Base-by-base conservation (phyloP, 2,329 filamentous ascomycete genomes). In the Dothideomycetes sp. region DNA sequence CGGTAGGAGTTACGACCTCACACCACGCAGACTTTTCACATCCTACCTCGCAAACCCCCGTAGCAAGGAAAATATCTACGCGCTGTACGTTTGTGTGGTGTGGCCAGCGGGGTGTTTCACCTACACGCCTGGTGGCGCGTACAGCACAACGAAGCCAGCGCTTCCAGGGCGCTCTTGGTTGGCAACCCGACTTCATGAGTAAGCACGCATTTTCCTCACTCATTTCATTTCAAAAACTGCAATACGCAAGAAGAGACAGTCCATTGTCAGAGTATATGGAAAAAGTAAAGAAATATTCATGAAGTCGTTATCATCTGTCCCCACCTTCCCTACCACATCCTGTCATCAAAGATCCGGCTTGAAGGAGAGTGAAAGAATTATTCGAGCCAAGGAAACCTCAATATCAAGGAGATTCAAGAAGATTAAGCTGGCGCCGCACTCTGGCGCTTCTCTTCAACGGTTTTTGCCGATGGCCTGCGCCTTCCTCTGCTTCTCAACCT, bases 401-500 rank as follows among this genome's bases (percentile, higher is more conserved):
- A n/a, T n/a, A n/a, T n/a, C n/a, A n/a, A n/a, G n/a, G n/a, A n/a
- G n/a, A n/a, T n/a, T n/a, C n/a, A n/a, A n/a, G n/a, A n/a, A n/a
- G n/a, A n/a, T n/a, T 27, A 27, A 18, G 17, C 24, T 17, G 31
- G n/a, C 16, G 19, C 27, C 11, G 14, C 16, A 16, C 12, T 16
- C 4, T 22, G 32, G 27, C 29, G 14, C 9, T 27, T 4, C 9
- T 11, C 17, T 9, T 42, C 36, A 42, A 22, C 50, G 45, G 2
- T 42, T 32, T 32, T 52, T 54, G 7, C 52, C 52, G 27, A 55
- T 47, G 2, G 43, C 41, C 22, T 44, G 40, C 4, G 36, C 31
- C 32, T 41, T 40, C 34, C 45, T 42, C 37, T 53, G 45, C 43
- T 56, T 54, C 43, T 56, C 53, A 12, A 35, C 32, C 37, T 43